These are phyloP conservation scores for Crinitomyces ghanaensis DNA, from an alignment of 805 yeast genomes.

Conservation along the genomic window DNA sequence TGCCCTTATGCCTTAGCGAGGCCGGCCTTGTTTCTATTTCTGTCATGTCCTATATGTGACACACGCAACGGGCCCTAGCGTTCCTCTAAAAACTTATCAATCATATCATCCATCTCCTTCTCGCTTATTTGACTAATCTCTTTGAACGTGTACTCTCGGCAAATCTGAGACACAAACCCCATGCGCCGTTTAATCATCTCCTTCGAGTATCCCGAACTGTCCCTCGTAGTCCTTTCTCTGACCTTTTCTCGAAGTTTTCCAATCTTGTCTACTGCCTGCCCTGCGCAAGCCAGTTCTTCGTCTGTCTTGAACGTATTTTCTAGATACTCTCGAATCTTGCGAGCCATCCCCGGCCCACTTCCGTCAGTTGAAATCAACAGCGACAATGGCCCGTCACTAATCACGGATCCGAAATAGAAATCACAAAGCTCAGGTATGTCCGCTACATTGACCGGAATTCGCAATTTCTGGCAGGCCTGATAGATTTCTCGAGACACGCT, in stretches of 20 bases:
- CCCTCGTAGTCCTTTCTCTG: constrained; percentile 36
- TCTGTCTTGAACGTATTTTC: constrained; percentile 32
- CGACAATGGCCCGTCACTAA: constrained; percentile 60
- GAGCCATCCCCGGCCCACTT: constrained; percentile 64
- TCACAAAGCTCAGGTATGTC: constrained; percentile 80
- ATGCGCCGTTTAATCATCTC: constrained; percentile 43
- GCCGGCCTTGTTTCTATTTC: neutral
- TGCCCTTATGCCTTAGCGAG: neutral
- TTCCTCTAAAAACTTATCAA: constrained; percentile 24
- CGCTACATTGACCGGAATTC: constrained; percentile 60
- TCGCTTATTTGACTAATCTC: constrained; percentile 41
- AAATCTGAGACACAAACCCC: constrained; percentile 57
- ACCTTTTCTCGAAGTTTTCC: constrained; percentile 43
- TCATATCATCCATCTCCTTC: constrained; percentile 26
- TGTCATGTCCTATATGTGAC: constrained; percentile 1
- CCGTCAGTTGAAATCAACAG: constrained; percentile 80
- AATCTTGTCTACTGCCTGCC: constrained; percentile 50
- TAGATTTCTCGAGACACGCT: constrained; percentile 46
- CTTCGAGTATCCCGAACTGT: constrained; percentile 28
- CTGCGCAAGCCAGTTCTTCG: too few species aligned
- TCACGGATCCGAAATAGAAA: constrained; percentile 74
- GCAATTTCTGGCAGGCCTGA: constrained; percentile 34
- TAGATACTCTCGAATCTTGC: constrained; percentile 46
- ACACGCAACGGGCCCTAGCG: too few species aligned
- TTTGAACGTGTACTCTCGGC: constrained; percentile 46